Evolutionary conservation across 2,329 filamentous ascomycete genomes (phyloP).

Genomic region (Penicillium sp.): DNA sequence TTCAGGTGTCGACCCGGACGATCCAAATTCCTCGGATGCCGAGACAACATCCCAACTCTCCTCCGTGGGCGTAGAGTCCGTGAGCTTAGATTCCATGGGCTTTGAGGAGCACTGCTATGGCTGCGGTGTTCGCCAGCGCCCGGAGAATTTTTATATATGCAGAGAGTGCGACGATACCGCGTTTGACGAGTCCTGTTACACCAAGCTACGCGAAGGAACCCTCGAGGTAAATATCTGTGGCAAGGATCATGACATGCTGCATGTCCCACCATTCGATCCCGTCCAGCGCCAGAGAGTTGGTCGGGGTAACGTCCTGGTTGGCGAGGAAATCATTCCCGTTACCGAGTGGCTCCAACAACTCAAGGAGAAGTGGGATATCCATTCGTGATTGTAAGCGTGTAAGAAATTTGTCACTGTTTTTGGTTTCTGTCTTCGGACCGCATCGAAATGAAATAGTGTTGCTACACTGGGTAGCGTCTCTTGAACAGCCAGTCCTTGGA

Average conservation of each 20-base stretch:
- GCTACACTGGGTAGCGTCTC: no score
- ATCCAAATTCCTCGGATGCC: not conserved
- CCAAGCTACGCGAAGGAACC: slow-evolving; percentile 11
- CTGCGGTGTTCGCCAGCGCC: slow-evolving; percentile 10
- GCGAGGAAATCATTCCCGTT: slow-evolving; percentile 16
- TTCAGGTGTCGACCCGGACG: slow-evolving; percentile 9
- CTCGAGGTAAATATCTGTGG: slow-evolving; percentile 14
- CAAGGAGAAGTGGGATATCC: slow-evolving; percentile 11
- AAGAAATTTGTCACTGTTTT: not conserved
- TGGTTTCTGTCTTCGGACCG: not conserved
- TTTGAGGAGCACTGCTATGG: slow-evolving; percentile 4
- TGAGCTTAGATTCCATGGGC: not conserved
- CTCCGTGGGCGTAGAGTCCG: no score
- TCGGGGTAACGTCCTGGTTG: slow-evolving; percentile 20
- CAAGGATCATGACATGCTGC: slow-evolving; percentile 23
- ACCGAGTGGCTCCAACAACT: slow-evolving; percentile 18
- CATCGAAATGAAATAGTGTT: not conserved
- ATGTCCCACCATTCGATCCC: slow-evolving; percentile 23
- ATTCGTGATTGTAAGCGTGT: not conserved
- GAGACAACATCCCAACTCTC: not conserved
- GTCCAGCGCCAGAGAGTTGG: slow-evolving; percentile 13
- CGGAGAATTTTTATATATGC: slow-evolving; percentile 25
- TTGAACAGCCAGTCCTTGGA: no score
- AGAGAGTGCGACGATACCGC: slow-evolving; percentile 21
- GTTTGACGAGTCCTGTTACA: slow-evolving; percentile 19